Evolutionary conservation across 257 asterid species (phyloP).

Genomic region (Euphrasia confusa): DNA sequence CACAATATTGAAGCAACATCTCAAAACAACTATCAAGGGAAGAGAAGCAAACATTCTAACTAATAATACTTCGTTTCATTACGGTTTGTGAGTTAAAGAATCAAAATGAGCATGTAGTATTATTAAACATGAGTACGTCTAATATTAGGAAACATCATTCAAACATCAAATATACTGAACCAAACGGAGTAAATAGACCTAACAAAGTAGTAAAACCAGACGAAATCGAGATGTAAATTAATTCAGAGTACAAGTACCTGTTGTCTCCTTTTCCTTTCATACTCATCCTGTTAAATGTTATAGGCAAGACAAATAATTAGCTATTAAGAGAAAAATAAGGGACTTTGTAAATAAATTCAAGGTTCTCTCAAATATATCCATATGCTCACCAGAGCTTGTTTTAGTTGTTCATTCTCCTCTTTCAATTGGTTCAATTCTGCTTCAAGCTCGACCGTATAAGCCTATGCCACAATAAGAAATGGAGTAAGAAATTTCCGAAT

Average conservation of each 20-base stretch:
- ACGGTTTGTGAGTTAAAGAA: no score
- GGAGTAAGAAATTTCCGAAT: background rate
- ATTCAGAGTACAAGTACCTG: constrained; percentile 33
- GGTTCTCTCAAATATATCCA: background rate
- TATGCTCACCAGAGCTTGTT: constrained; percentile 44
- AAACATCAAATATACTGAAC: no score
- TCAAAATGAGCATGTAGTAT: no score
- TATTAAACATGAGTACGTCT: no score
- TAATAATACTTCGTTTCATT: no score
- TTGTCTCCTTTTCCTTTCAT: constrained; percentile 46
- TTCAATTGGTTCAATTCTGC: constrained; percentile 69
- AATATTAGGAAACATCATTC: no score
- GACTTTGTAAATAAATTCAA: background rate
- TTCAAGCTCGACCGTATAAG: constrained; percentile 77
- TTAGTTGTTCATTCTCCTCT: constrained; percentile 58
- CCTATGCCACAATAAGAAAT: constrained; percentile 27
- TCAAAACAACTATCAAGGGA: background rate
- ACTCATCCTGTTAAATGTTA: constrained; percentile 34
- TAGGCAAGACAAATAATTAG: background rate
- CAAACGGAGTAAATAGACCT: background rate
- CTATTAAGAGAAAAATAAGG: background rate
- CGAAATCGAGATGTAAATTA: background rate
- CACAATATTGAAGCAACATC: background rate
- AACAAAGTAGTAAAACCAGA: background rate
- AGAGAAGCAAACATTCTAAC: background rate